phyloP scores from a whole-genome alignment of 306 rosid genomes.

The Rosa multiflora region DNA sequence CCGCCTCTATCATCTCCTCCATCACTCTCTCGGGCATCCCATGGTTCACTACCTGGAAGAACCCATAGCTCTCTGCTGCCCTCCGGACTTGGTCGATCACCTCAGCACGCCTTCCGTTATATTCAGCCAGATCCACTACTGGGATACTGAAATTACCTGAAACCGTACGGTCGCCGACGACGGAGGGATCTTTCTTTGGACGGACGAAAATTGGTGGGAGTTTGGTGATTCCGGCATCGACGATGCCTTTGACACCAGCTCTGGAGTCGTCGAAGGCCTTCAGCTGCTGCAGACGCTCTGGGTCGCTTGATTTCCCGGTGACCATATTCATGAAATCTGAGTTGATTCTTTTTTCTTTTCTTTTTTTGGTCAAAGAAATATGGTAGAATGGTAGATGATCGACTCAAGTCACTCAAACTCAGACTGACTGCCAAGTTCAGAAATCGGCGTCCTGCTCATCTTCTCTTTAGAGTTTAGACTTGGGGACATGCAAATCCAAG shows the following conservation, averaged over 20 bases:
- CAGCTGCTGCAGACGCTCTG: neutral
- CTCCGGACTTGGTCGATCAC: conserved; percentile 18
- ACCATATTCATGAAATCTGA: neutral
- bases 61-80: conserved; percentile 34
- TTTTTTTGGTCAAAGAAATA: too few relatives aligned
- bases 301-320: neutral
- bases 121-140: neutral
- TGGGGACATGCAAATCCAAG: too few relatives aligned
- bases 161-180: neutral
- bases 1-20: conserved; percentile 29
- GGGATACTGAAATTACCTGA: neutral
- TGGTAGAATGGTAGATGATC: too few relatives aligned
- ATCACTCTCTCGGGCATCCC: conserved; percentile 28
- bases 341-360: too few relatives aligned
- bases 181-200: neutral
- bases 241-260: too few relatives aligned
- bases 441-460: too few relatives aligned
- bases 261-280: too few relatives aligned
- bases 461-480: too few relatives aligned
- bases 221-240: too few relatives aligned
- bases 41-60: conserved; percentile 52
- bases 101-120: neutral
- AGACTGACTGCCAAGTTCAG: too few relatives aligned
- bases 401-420: too few relatives aligned
- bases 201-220: neutral